Evolutionary conservation across 2,329 filamentous ascomycete genomes (phyloP).

Genomic region (Fusarium sp.): DNA sequence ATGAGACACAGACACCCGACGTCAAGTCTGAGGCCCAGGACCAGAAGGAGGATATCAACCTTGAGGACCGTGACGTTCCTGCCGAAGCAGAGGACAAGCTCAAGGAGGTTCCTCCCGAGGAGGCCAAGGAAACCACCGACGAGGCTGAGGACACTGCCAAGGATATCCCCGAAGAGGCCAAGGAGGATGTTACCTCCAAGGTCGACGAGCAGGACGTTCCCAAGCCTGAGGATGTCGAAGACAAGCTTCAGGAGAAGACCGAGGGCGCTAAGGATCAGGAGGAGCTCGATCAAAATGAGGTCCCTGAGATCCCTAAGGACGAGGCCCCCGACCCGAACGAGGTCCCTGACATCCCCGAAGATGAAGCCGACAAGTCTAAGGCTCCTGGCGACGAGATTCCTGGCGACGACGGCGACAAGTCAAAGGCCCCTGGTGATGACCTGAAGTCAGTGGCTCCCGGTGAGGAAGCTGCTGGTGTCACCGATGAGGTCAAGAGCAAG

Average conservation of each 20-base stretch:
- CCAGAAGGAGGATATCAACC: slow-evolving; percentile 30
- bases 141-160: slow-evolving; percentile 41
- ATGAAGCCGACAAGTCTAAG: slow-evolving; percentile 9
- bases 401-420: slow-evolving; percentile 33
- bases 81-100: slow-evolving; percentile 36
- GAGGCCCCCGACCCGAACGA: slow-evolving; percentile 33
- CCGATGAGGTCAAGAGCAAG: slow-evolving; percentile 46
- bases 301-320: slow-evolving; percentile 37
- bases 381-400: slow-evolving; percentile 7
- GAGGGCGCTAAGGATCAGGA: slow-evolving; percentile 44
- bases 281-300: slow-evolving; percentile 45
- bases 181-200: slow-evolving; percentile 35
- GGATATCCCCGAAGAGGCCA: slow-evolving; percentile 34
- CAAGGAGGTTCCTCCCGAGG: slow-evolving; percentile 37
- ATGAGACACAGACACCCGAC: slow-evolving; percentile 29
- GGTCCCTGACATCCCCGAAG: background rate
- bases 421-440: slow-evolving; percentile 37
- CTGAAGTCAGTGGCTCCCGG: slow-evolving; percentile 62
- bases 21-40: slow-evolving; percentile 14
- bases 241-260: slow-evolving; percentile 34
- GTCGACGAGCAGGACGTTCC: slow-evolving; percentile 36
- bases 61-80: slow-evolving; percentile 41
- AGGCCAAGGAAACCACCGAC: slow-evolving; percentile 29
- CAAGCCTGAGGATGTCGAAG: slow-evolving; percentile 30
- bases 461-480: slow-evolving; percentile 51